Conservation (phyloP, 257 asterid genomes). For the Penstemon newberryi region DNA sequence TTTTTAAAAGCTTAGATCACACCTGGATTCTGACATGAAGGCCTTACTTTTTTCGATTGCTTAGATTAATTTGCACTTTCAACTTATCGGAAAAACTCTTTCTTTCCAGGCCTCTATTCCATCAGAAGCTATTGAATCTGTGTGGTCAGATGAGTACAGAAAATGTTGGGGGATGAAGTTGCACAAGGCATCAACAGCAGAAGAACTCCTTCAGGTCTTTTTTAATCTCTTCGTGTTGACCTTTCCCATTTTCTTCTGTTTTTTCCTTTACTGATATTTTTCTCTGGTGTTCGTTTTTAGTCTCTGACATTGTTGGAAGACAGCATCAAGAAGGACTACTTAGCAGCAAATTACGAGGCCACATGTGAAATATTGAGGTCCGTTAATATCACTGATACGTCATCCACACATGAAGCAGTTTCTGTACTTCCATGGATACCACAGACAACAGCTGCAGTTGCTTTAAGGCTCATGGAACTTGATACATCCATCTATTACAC, state of each 20-base stretch:
- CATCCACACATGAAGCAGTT: conserved; percentile 34
- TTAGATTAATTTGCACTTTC: conserved; percentile 5
- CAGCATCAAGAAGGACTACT: conserved; percentile 60
- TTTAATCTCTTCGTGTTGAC: conserved; percentile 1
- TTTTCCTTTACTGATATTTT: neutral
- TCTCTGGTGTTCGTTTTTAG: conserved; percentile 37
- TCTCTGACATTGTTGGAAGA: conserved; percentile 59
- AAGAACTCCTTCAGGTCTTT: conserved; percentile 75
- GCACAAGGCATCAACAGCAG: conserved; percentile 56
- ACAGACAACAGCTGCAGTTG: conserved; percentile 72
- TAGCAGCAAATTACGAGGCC: conserved; percentile 55
- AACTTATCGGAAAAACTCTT: conserved; percentile 13
- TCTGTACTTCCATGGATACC: conserved; percentile 84
- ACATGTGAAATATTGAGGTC: conserved; percentile 52
- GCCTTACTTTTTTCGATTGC: neutral
- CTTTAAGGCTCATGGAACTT: conserved; percentile 73
- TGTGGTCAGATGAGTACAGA: conserved; percentile 71
- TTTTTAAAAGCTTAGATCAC: neutral
- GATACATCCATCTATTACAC: conserved; percentile 66
- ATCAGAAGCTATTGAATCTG: conserved; percentile 58
- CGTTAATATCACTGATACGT: conserved; percentile 28
- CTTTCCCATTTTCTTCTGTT: neutral
- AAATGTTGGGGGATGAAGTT: conserved; percentile 60
- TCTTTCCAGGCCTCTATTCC: conserved; percentile 68
- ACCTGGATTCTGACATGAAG: neutral